These are phyloP conservation scores for Ustilago vetiveriae DNA, from an alignment of 1,284 basidiomycete species.

Conservation along the genomic window DNA sequence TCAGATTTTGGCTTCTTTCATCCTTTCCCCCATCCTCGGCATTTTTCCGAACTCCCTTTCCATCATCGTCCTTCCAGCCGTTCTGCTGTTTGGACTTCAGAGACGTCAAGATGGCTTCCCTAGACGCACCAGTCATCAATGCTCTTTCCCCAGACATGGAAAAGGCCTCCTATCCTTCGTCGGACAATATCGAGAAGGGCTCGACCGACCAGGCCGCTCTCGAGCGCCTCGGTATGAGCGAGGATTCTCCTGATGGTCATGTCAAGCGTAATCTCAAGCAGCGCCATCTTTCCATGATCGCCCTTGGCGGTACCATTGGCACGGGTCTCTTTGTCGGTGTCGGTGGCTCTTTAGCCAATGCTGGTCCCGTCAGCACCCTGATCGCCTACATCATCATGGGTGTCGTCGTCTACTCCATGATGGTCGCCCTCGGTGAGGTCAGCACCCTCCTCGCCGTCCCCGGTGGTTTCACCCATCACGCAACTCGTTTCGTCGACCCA, in stretches of 20 bases:
- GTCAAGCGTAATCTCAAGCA: conserved; percentile 48
- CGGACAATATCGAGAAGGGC: conserved; percentile 22
- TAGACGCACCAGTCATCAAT: conserved; percentile 4
- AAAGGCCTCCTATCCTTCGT: conserved; percentile 24
- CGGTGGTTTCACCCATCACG: conserved; percentile 81
- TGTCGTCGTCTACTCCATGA: conserved; percentile 58
- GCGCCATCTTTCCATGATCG: conserved; percentile 60
- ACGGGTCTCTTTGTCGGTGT: conserved; percentile 76
- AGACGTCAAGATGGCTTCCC: conserved; percentile 17
- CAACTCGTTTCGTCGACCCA: conserved; percentile 81
- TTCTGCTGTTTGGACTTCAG: background rate
- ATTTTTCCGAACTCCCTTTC: background rate
- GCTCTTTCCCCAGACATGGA: conserved; percentile 27
- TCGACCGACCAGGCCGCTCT: conserved; percentile 10
- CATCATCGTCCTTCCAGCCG: background rate
- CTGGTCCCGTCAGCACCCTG: conserved; percentile 69
- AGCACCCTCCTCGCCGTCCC: conserved; percentile 71
- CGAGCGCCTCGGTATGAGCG: conserved; percentile 34
- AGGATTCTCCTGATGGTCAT: conserved; percentile 30
- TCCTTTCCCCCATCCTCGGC: background rate
- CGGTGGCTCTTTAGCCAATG: conserved; percentile 71
- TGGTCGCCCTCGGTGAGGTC: conserved; percentile 70
- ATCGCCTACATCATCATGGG: conserved; percentile 67
- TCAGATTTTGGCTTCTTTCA: background rate
- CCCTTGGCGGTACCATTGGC: conserved; percentile 62